A percentile compares a stretch with the other conserved stretches of the same genome.
Conservation (phyloP, 2,329 filamentous ascomycete genomes). For the Ilyonectria robusta region DNA sequence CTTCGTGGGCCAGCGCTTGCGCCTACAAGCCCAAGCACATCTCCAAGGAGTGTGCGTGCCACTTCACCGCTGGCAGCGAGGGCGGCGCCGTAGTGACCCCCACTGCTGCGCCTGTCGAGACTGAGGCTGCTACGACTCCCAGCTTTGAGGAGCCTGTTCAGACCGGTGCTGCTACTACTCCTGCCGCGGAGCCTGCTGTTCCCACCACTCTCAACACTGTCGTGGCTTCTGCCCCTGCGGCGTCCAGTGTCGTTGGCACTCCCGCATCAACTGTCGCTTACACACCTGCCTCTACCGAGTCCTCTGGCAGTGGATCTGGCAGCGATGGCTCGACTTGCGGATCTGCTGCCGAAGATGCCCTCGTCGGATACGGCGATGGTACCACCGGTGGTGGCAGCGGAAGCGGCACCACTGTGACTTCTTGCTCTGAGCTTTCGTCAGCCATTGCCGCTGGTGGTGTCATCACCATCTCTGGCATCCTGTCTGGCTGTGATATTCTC, state of each 20-base stretch:
- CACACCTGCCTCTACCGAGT: slow-evolving; percentile 5
- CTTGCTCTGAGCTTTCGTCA: slow-evolving; percentile 57
- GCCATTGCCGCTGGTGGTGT: slow-evolving; percentile 58
- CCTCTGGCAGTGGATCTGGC: slow-evolving; percentile 19
- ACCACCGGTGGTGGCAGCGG: slow-evolving; percentile 63
- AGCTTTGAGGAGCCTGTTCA: slow-evolving; percentile 5
- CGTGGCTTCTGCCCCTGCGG: slow-evolving; percentile 23
- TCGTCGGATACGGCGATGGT: slow-evolving; percentile 51
- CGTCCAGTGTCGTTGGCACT: background rate
- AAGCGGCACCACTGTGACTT: slow-evolving; percentile 60
- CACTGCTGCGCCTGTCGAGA: background rate
- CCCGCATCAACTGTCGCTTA: slow-evolving; percentile 18
- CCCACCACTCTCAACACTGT: slow-evolving; percentile 38
- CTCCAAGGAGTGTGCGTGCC: slow-evolving; percentile 52
- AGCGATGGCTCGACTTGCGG: slow-evolving; percentile 36
- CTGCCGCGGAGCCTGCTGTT: slow-evolving; percentile 16
- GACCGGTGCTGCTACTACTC: slow-evolving; percentile 4
- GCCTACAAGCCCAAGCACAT: slow-evolving; percentile 47
- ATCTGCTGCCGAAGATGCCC: slow-evolving; percentile 35
- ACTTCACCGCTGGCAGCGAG: slow-evolving; percentile 42
- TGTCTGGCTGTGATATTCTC: slow-evolving; percentile 57
- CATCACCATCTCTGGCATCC: slow-evolving; percentile 59
- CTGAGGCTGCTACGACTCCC: background rate
- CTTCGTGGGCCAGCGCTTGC: slow-evolving; percentile 49
- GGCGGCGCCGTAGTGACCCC: slow-evolving; percentile 20